phyloP scores from a whole-genome alignment of 805 yeast species.

The Henningerozyma blattae region DNA sequence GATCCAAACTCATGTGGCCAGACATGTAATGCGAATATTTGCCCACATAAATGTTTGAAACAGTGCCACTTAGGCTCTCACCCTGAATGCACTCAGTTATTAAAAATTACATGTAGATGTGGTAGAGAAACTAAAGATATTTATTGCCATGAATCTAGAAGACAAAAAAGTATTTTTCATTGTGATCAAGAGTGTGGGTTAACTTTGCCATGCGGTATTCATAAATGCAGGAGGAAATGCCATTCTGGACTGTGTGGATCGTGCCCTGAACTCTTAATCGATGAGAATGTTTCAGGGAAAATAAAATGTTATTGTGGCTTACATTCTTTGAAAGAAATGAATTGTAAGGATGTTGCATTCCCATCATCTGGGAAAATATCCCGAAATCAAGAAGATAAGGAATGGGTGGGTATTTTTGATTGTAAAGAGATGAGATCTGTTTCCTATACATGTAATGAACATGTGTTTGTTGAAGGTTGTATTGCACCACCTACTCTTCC shows the following conservation, averaged over 20 bases:
- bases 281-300: conserved; percentile 3
- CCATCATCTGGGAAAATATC: conserved; percentile 23
- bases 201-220: conserved; percentile 58
- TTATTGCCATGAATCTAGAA: conserved; percentile 37
- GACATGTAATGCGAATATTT: conserved; percentile 49
- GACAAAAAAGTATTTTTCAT: conserved; percentile 24
- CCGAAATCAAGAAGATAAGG: conserved; percentile 15
- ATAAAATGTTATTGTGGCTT: conserved; percentile 71
- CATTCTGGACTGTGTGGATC: conserved; percentile 78
- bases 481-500: conserved; percentile 20
- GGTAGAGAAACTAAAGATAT: conserved; percentile 56
- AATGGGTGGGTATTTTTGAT: conserved; percentile 41
- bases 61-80: conserved; percentile 89
- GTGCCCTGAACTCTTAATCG: conserved; percentile 37
- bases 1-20: conserved; percentile 86
- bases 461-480: conserved; percentile 43
- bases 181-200: conserved; percentile 55
- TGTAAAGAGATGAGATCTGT: conserved; percentile 36
- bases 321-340: conserved; percentile 26
- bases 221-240: conserved; percentile 50
- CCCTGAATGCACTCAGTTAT: conserved; percentile 66
- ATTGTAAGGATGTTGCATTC: conserved; percentile 32
- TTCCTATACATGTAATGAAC: conserved; percentile 49
- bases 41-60: conserved; percentile 65
- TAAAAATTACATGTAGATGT: conserved; percentile 58